Conservation (phyloP, 176 grass and related monocot genomes). For the Zea mays region Zm-B73-REFERENCE-NAM-5.0 NC_050100.1:129325501-129326000, state of each 20-base stretch:
- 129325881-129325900: slow-evolving; percentile 34
- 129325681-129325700: slow-evolving; percentile 25
- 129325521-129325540: slow-evolving; percentile 80
- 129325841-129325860: background rate
- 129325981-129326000: slow-evolving; percentile 87
- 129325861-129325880: slow-evolving; percentile 24
- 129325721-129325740: background rate
- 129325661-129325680: slow-evolving; percentile 21
- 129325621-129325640: too few species aligned
- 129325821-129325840: background rate
- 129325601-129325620: too few species aligned
- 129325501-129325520: slow-evolving; percentile 14
- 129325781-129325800: slow-evolving; percentile 12
- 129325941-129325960: slow-evolving; percentile 71
- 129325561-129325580: too few species aligned
- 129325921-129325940: slow-evolving; percentile 32
- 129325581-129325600: too few species aligned
- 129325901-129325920: slow-evolving; percentile 10
- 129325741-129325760: slow-evolving; percentile 7
- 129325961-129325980: slow-evolving; percentile 93
- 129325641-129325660: slow-evolving; percentile 37
- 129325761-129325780: background rate
- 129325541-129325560: slow-evolving; percentile 78
- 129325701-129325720: background rate
- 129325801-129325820: background rate